Percentiles rank a stretch among this genome's conserved stretches.
Evolutionary conservation across 2,329 filamentous ascomycete species (phyloP).

Genomic region (Gremmenia infestans): DNA sequence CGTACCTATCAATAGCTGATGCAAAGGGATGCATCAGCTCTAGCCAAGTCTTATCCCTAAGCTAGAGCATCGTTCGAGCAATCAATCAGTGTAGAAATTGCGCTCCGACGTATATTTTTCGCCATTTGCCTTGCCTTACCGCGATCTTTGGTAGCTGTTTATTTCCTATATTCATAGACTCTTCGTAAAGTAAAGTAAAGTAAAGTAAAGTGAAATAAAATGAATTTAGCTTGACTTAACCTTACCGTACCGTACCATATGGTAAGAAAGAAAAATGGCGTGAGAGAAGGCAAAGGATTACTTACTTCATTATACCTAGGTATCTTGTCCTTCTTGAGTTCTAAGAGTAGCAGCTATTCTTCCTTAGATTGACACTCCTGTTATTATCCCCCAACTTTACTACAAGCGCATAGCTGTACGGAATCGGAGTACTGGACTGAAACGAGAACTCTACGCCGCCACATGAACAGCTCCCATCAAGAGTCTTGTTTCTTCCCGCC

Average conservation of each 20-base stretch:
- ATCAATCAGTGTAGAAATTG: slow-evolving; percentile 42
- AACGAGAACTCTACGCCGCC: slow-evolving; percentile 42
- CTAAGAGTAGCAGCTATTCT: slow-evolving; percentile 39
- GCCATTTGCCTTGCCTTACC: slow-evolving; percentile 33
- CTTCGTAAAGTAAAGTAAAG: no score
- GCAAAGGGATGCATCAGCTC: slow-evolving; percentile 46
- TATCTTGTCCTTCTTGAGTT: slow-evolving; percentile 36
- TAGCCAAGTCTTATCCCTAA: slow-evolving; percentile 43
- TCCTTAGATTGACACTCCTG: slow-evolving; percentile 41
- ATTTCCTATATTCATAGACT: slow-evolving; percentile 34
- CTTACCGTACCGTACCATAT: neutral
- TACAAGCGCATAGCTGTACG: slow-evolving; percentile 44
- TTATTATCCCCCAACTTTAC: slow-evolving; percentile 42
- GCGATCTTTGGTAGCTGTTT: slow-evolving; percentile 39
- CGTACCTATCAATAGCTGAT: slow-evolving; percentile 45
- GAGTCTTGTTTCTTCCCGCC: slow-evolving; percentile 32
- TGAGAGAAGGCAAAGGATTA: neutral
- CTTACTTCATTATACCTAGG: slow-evolving; percentile 37
- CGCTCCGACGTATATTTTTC: slow-evolving; percentile 38
- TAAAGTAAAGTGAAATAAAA: no score
- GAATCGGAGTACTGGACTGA: slow-evolving; percentile 41
- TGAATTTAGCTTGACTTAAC: no score
- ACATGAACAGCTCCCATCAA: slow-evolving; percentile 45
- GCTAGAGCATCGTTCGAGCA: slow-evolving; percentile 40
- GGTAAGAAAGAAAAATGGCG: neutral